Conservation (phyloP, 1,284 basidiomycete species). For the Chondrostereum purpureum region DNA sequence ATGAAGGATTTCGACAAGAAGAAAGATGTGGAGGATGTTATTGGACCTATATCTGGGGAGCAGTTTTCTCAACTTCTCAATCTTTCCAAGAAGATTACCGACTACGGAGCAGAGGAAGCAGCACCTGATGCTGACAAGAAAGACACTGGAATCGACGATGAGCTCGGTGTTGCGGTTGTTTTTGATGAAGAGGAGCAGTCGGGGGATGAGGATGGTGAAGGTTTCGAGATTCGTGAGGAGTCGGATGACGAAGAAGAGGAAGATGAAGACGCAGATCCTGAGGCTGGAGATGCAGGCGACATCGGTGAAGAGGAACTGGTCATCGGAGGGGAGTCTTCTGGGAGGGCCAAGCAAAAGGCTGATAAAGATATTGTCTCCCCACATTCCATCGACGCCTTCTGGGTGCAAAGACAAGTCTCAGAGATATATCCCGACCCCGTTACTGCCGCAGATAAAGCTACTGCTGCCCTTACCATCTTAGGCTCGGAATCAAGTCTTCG, state of each 20-base stretch:
- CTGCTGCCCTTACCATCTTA: constrained; percentile 81
- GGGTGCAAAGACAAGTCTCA: constrained; percentile 93
- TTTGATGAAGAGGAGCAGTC: constrained; percentile 95
- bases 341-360: constrained; percentile 41
- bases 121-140: constrained; percentile 74
- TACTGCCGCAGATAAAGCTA: constrained; percentile 89
- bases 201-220: constrained; percentile 85
- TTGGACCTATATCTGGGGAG: constrained; percentile 62
- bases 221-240: constrained; percentile 74
- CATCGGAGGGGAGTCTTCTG: constrained; percentile 56
- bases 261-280: constrained; percentile 41
- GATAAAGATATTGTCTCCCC: constrained; percentile 83
- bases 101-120: constrained; percentile 89
- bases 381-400: constrained; percentile 93
- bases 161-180: constrained; percentile 91
- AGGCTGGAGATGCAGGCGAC: constrained; percentile 34
- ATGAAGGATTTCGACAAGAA: constrained; percentile 98
- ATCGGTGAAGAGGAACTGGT: constrained; percentile 63
- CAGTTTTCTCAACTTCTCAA: constrained; percentile 82
- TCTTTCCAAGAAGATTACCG: constrained; percentile 93
- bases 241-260: constrained; percentile 73
- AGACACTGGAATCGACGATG: constrained; percentile 84
- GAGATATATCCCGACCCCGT: constrained; percentile 91
- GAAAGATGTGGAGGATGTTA: constrained; percentile 83
- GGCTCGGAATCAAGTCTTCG: constrained; percentile 86